phyloP scores from a whole-genome alignment of 179 eudicot genomes.

The Nepenthes alata region DNA sequence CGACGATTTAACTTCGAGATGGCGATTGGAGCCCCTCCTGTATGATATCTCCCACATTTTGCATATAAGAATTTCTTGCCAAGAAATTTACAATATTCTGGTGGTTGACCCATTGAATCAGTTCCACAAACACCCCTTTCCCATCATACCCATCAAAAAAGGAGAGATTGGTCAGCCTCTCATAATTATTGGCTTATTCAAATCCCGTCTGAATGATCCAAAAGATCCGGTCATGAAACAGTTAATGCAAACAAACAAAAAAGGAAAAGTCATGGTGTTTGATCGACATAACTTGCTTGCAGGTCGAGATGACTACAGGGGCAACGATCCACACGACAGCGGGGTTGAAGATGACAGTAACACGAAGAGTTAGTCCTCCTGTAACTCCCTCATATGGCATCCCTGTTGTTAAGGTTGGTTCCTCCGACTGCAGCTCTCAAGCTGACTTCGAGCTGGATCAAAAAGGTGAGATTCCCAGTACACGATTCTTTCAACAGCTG shows the following conservation, averaged over 20 bases:
- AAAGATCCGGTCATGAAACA: too few species aligned
- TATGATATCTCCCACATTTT: conserved; percentile 26
- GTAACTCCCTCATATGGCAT: conserved; percentile 27
- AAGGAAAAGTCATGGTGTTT: neutral
- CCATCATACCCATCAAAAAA: neutral
- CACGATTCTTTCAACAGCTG: neutral
- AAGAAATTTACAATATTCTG: neutral
- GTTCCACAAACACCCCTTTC: neutral
- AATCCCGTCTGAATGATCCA: too few species aligned
- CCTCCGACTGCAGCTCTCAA: conserved; percentile 18
- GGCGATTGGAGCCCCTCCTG: conserved; percentile 89
- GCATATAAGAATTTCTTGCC: too few species aligned
- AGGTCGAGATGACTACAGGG: conserved; percentile 96
- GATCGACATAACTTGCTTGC: conserved; percentile 5
- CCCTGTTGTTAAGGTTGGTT: conserved; percentile 30
- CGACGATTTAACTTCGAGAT: conserved; percentile 76
- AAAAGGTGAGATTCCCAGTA: conserved; percentile 30
- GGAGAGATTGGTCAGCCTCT: too few species aligned
- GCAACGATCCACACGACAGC: conserved; percentile 93
- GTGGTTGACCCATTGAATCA: neutral
- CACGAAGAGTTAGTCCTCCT: conserved; percentile 39
- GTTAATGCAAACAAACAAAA: too few species aligned
- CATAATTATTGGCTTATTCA: too few species aligned
- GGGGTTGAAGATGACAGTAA: conserved; percentile 78
- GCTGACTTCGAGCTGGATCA: conserved; percentile 18